Evolutionary conservation across 495 filamentous ascomycete genomes (phyloP), one percentile per base, ranked within the genome.

Genomic region (Barbatosphaeria neglecta): DNA sequence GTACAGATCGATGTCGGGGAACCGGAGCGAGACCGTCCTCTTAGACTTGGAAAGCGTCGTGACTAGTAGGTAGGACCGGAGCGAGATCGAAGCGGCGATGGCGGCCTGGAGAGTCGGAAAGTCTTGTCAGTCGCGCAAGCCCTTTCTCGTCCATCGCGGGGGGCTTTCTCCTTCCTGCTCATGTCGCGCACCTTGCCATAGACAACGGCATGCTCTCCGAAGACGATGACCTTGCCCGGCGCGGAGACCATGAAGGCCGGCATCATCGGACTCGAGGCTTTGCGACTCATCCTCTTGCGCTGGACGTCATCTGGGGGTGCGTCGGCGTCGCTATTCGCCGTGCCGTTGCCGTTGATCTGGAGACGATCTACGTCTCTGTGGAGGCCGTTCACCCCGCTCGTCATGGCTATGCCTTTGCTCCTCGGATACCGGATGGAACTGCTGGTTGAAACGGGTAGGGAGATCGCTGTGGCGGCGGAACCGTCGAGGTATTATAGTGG

Each of bases 181-280:
- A 4, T 35, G 45, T 56, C 23, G 27, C 64, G 47, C 56, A 84
- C 81, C 74, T 95, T 95, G 58, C 92, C 92, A 58, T 98, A 78
- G 9, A 98, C 92, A 2, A 95, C 92, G 10, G 92, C 86, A 69
- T 98, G 92, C 61, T 98, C 92, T 45, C 92, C 92, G 64, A 84
- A 95, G 16, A 95, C 86, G 60, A 98, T 97, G 56, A 94, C 90
- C 64, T 98, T 98, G 25, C 90, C 92, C 11, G 92, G 92, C 13
- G 92, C 90, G 6, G 92, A 97, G 46, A 95, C 90, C 85, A 97
- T 94, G 53, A 97, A 98, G 38, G 90, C 69, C 5, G 90, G 89
- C 68, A 89, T 70, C 75, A 78, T 76, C 9, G 75, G 74, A 22
- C 61, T 72, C n/a, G 74, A 77, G 38, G 72, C 61, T 39, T 75